These are phyloP conservation scores for Psilocybe cyanescens DNA, from an alignment of 768 basidiomycete species.

Conservation along the genomic window DNA sequence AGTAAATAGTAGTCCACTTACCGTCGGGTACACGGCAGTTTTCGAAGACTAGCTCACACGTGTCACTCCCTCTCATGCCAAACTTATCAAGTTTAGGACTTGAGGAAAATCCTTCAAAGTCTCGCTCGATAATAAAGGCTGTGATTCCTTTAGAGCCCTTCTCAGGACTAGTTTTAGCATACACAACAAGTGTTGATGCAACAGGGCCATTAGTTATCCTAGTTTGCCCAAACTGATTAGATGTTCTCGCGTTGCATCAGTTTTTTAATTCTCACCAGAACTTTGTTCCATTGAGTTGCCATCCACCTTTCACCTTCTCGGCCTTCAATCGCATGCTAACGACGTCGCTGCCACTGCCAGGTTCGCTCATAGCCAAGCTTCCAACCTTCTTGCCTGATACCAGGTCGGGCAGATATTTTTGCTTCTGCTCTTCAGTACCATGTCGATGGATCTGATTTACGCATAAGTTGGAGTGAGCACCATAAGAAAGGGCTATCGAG, in stretches of 20 bases:
- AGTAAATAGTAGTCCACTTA: slow-evolving; percentile 31
- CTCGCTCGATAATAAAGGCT: slow-evolving; percentile 87
- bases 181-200: slow-evolving; percentile 90
- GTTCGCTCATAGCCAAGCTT: slow-evolving; percentile 93
- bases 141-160: slow-evolving; percentile 89
- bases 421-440: slow-evolving; percentile 82
- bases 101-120: slow-evolving; percentile 83
- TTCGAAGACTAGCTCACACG: slow-evolving; percentile 92
- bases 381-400: slow-evolving; percentile 84
- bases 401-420: slow-evolving; percentile 82
- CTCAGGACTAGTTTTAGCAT: slow-evolving; percentile 84
- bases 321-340: slow-evolving; percentile 90
- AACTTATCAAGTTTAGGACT: slow-evolving; percentile 94
- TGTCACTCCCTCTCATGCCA: slow-evolving; percentile 96
- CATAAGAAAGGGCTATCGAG: slow-evolving; percentile 90
- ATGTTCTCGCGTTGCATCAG: not conserved
- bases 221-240: slow-evolving; percentile 8
- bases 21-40: slow-evolving; percentile 89
- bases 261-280: slow-evolving; percentile 70
- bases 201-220: slow-evolving; percentile 97
- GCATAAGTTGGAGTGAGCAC: slow-evolving; percentile 91
- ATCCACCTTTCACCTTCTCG: slow-evolving; percentile 77
- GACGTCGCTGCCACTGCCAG: slow-evolving; percentile 93
- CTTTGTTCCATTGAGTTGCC: slow-evolving; percentile 86
- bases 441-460: slow-evolving; percentile 86